Evolutionary conservation across 768 basidiomycete genomes (phyloP).

Genomic region (Coprinopsis strossmayeri): DNA sequence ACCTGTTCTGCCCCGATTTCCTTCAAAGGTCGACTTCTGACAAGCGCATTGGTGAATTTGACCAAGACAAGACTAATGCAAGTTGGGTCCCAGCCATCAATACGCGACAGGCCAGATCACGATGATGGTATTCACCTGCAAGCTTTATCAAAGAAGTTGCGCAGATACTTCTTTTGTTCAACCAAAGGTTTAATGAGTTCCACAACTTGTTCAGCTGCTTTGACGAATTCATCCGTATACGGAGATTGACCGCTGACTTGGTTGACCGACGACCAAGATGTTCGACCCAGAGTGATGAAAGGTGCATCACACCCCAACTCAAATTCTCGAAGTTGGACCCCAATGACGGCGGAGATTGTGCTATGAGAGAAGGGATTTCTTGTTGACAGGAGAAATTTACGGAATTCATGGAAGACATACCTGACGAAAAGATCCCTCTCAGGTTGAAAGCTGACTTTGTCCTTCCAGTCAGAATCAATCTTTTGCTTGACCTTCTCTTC

Average conservation of each 20-base stretch:
- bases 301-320: conserved; percentile 79
- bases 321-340: conserved; percentile 74
- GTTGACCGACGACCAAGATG: conserved; percentile 70
- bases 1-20: conserved; percentile 97
- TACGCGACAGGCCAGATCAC: background rate
- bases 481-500: conserved; percentile 89
- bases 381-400: background rate
- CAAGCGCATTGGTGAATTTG: conserved; percentile 85
- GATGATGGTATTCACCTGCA: conserved; percentile 53
- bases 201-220: conserved; percentile 66
- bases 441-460: conserved; percentile 72
- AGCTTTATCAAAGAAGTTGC: conserved; percentile 92
- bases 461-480: conserved; percentile 68
- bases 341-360: conserved; percentile 79
- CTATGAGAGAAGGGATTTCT: conserved; percentile 29
- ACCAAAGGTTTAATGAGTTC: conserved; percentile 74
- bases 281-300: conserved; percentile 69
- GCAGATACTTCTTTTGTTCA: conserved; percentile 91
- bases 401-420: conserved; percentile 33
- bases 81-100: no score
- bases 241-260: conserved; percentile 85
- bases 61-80: conserved; percentile 53
- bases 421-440: conserved; percentile 89
- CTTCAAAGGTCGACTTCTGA: conserved; percentile 84
- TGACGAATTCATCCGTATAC: conserved; percentile 74